These are phyloP conservation scores for Fusarium stilboides DNA, from an alignment of 2,329 filamentous ascomycete genomes.

Conservation along the genomic window DNA sequence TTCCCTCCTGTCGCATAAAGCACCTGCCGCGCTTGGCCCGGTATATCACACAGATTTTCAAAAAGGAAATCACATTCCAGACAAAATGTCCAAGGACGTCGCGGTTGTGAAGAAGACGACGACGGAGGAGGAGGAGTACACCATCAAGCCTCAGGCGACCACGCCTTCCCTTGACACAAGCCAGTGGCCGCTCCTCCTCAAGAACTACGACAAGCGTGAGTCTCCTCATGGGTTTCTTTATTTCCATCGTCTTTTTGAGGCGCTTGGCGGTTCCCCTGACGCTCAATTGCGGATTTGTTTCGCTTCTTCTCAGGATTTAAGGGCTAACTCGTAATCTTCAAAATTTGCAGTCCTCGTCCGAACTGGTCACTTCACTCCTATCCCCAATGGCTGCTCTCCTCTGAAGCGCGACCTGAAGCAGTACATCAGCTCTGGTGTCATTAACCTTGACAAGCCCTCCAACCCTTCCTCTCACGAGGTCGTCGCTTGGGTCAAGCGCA, in stretches of 20 bases:
- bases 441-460: constrained; percentile 89
- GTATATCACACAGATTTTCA: constrained; percentile 46
- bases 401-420: constrained; percentile 96
- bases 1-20: constrained; percentile 48
- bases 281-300: constrained; percentile 22
- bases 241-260: constrained; percentile 8
- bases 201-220: constrained; percentile 95
- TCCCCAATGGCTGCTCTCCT: constrained; percentile 91
- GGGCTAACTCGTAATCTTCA: constrained; percentile 39
- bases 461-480: constrained; percentile 99
- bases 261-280: neutral
- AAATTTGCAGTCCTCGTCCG: constrained; percentile 81
- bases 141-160: constrained; percentile 92
- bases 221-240: constrained; percentile 40
- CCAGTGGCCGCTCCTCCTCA: constrained; percentile 92
- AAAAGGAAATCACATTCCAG: constrained; percentile 32
- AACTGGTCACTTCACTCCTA: constrained; percentile 97
- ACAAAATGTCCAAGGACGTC: constrained; percentile 65
- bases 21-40: constrained; percentile 49
- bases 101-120: constrained; percentile 53
- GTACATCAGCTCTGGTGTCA: constrained; percentile 97
- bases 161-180: constrained; percentile 86
- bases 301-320: constrained; percentile 2
- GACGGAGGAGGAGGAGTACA: constrained; percentile 77
- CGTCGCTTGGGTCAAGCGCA: constrained; percentile 99